Evolutionary conservation across 352 stramenopile genomes (phyloP).

Genomic region (Globisporangium viniferum): DNA sequence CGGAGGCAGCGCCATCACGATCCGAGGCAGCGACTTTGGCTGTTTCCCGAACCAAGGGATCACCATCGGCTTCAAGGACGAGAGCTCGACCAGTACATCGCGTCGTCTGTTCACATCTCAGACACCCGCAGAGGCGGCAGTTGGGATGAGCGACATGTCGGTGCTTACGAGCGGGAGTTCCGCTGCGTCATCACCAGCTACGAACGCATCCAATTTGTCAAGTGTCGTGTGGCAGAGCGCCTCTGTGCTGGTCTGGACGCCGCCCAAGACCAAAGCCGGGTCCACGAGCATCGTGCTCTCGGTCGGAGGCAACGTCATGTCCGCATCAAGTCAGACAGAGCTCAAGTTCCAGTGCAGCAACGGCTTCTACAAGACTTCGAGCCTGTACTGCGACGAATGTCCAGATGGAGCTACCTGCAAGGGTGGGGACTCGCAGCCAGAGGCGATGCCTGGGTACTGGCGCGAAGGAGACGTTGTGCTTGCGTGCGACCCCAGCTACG

Average conservation of each 20-base stretch:
- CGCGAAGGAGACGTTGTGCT: conserved; percentile 50
- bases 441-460: conserved; percentile 53
- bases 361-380: conserved; percentile 47
- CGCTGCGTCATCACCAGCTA: not conserved
- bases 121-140: not conserved
- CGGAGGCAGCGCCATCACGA: conserved; percentile 54
- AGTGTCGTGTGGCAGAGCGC: conserved; percentile 49
- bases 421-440: conserved; percentile 42
- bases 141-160: not conserved
- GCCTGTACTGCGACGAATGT: conserved; percentile 48
- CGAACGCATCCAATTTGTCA: conserved; percentile 12
- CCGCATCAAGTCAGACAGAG: conserved; percentile 49
- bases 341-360: conserved; percentile 62
- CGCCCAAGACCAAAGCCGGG: conserved; percentile 55
- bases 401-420: conserved; percentile 45
- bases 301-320: conserved; percentile 59
- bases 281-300: conserved; percentile 51
- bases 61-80: conserved; percentile 38
- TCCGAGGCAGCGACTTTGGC: conserved; percentile 59
- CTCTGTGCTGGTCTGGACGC: conserved; percentile 47
- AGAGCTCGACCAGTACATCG: not conserved
- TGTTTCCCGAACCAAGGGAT: conserved; percentile 63
- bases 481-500: conserved; percentile 49
- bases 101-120: conserved; percentile 1
- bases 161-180: conserved; percentile 6